Conservation (phyloP, 177 flowering plant species). For the Tripterygium wilfordii region DNA sequence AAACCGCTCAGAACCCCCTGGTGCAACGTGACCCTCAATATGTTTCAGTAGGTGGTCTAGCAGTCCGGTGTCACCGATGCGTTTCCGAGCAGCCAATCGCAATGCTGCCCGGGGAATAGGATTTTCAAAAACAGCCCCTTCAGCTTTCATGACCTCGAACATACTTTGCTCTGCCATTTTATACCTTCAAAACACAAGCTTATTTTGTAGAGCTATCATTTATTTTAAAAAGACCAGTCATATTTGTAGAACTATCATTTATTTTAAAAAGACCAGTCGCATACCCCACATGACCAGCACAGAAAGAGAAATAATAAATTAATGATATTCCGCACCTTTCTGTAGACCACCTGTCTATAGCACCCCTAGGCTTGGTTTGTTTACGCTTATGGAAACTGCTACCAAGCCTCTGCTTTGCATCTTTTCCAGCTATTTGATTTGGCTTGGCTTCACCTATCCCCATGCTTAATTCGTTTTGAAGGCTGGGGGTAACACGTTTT, state of each 20-base stretch:
- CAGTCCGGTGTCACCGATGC: slow-evolving; percentile 87
- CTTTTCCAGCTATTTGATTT: slow-evolving; percentile 1
- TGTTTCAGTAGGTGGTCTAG: slow-evolving; percentile 90
- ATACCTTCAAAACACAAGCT: slow-evolving; percentile 43
- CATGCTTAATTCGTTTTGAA: not conserved
- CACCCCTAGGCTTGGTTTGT: slow-evolving; percentile 3
- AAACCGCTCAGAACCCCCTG: slow-evolving; percentile 66
- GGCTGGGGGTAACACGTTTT: slow-evolving; percentile 1
- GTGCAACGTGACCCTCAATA: slow-evolving; percentile 75
- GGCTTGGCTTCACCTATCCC: too few species aligned
- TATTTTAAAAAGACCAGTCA: not conserved
- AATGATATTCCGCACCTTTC: slow-evolving; percentile 11
- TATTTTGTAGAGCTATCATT: too few species aligned
- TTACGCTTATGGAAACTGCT: not conserved
- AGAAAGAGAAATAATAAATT: not conserved
- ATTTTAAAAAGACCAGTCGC: not conserved
- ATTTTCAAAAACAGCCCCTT: slow-evolving; percentile 56
- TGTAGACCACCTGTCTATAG: slow-evolving; percentile 11
- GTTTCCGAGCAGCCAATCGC: slow-evolving; percentile 71
- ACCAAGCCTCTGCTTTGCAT: not conserved
- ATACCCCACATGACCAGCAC: not conserved
- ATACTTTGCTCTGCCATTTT: slow-evolving; percentile 58
- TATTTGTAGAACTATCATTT: too few species aligned
- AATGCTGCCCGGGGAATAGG: slow-evolving; percentile 62
- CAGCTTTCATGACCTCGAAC: slow-evolving; percentile 57